Evolutionary conservation across 495 filamentous ascomycete genomes (phyloP).

Genomic region (Penicillium canariense): DNA sequence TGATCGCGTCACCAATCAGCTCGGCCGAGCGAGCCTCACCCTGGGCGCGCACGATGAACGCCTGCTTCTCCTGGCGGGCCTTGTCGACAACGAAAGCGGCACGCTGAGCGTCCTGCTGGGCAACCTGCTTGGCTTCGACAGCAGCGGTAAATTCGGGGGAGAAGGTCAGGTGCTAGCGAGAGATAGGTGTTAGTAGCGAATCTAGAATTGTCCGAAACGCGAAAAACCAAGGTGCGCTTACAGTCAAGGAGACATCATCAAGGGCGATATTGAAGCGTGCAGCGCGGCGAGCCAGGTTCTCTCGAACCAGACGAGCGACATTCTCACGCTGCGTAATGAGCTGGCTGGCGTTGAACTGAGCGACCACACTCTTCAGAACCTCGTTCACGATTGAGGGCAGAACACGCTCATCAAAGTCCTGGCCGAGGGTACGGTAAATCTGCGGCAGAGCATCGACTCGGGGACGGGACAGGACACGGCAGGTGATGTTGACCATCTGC

Average conservation of each 20-base stretch:
- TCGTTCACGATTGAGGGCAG: constrained; percentile 98
- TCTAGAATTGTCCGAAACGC: neutral
- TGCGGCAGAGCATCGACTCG: constrained; percentile 84
- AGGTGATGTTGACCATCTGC: constrained; percentile 99
- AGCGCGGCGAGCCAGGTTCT: constrained; percentile 86
- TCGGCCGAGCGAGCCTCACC: constrained; percentile 98
- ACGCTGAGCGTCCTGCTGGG: constrained; percentile 96
- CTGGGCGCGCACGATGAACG: constrained; percentile 96
- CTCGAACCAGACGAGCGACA: constrained; percentile 84
- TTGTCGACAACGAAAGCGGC: constrained; percentile 98
- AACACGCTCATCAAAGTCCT: constrained; percentile 95
- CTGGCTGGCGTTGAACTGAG: constrained; percentile 98
- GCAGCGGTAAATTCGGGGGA: constrained; percentile 98
- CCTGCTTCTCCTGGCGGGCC: constrained; percentile 98
- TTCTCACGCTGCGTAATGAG: constrained; percentile 98
- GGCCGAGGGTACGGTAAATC: constrained; percentile 93
- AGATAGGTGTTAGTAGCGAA: constrained; percentile 17
- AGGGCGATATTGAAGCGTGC: constrained; percentile 95
- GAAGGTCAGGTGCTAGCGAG: constrained; percentile 86
- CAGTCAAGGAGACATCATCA: constrained; percentile 96
- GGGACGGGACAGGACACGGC: constrained; percentile 94
- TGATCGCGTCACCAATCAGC: constrained; percentile 97
- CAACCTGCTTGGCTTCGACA: constrained; percentile 98
- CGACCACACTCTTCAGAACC: constrained; percentile 96
- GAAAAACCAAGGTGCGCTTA: constrained; percentile 40